These are phyloP conservation scores for Colletotrichum karsti DNA, from an alignment of 2,329 filamentous ascomycete species.

Conservation along the genomic window DNA sequence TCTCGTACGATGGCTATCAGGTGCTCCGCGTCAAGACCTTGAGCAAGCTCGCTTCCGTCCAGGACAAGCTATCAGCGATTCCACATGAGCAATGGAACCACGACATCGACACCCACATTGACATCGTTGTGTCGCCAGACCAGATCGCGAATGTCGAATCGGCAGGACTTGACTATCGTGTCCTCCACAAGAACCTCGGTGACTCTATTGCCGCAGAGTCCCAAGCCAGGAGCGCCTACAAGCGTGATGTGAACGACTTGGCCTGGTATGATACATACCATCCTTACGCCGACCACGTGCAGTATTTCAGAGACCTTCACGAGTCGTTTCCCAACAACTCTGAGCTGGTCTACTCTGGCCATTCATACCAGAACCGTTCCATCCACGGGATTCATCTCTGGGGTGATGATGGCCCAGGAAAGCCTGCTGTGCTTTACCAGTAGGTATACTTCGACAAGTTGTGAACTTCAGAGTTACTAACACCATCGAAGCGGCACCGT, in stretches of 20 bases:
- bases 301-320: constrained; percentile 53
- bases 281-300: constrained; percentile 56
- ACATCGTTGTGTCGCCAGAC: constrained; percentile 36
- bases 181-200: constrained; percentile 35
- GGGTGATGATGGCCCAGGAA: constrained; percentile 50
- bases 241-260: constrained; percentile 39
- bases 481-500: constrained; percentile 45
- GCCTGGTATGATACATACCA: constrained; percentile 62
- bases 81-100: constrained; percentile 36
- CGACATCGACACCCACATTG: constrained; percentile 31
- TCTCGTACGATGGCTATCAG: constrained; percentile 54
- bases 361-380: constrained; percentile 51
- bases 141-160: constrained; percentile 32
- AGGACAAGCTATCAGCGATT: constrained; percentile 29
- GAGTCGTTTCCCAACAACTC: constrained; percentile 52
- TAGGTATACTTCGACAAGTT: not conserved
- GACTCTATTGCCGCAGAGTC: constrained; percentile 34
- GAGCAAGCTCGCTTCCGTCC: constrained; percentile 27
- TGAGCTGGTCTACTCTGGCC: constrained; percentile 53
- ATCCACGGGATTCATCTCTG: constrained; percentile 68
- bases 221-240: constrained; percentile 1
- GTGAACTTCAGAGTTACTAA: not conserved
- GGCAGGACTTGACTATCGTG: constrained; percentile 32
- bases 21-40: constrained; percentile 45
- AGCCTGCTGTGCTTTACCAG: constrained; percentile 58